Conservation (phyloP, 257 asterid genomes). For the Penstemon davidsonii region DNA sequence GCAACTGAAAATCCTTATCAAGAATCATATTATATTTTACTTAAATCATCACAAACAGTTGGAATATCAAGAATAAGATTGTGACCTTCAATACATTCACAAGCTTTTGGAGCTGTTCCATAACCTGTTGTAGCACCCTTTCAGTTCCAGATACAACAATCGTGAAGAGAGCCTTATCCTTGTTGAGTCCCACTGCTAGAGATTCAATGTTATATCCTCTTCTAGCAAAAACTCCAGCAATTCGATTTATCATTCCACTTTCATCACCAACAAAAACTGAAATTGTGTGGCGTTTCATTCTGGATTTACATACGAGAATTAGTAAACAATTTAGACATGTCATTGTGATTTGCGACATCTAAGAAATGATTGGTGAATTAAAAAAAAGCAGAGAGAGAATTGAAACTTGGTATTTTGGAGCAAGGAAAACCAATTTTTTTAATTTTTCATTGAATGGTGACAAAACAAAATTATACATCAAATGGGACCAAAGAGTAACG, state of each 20-base stretch:
- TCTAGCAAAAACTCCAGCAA: constrained; percentile 96
- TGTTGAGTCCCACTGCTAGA: constrained; percentile 97
- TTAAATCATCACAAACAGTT: neutral
- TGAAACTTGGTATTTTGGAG: neutral
- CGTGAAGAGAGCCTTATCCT: constrained; percentile 91
- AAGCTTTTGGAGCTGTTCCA: constrained; percentile 90
- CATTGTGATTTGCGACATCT: neutral
- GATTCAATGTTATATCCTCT: constrained; percentile 97
- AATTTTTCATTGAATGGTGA: too few species aligned
- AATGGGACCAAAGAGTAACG: neutral
- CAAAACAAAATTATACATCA: neutral
- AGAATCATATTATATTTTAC: neutral
- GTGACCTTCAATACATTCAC: constrained; percentile 87
- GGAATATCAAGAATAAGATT: constrained; percentile 24
- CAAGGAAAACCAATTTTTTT: neutral
- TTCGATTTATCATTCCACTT: constrained; percentile 97
- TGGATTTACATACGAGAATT: constrained; percentile 31
- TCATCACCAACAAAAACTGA: constrained; percentile 97
- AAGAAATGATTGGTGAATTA: too few species aligned
- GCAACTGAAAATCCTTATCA: constrained; percentile 9
- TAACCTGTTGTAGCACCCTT: constrained; percentile 73
- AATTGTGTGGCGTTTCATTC: constrained; percentile 79
- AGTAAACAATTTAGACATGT: neutral
- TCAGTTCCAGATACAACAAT: constrained; percentile 92
- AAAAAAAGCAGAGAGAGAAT: neutral